phyloP scores from a whole-genome alignment of 225 moss, liverwort and hornwort genomes.

The Rhytidiadelphus loreus region DNA sequence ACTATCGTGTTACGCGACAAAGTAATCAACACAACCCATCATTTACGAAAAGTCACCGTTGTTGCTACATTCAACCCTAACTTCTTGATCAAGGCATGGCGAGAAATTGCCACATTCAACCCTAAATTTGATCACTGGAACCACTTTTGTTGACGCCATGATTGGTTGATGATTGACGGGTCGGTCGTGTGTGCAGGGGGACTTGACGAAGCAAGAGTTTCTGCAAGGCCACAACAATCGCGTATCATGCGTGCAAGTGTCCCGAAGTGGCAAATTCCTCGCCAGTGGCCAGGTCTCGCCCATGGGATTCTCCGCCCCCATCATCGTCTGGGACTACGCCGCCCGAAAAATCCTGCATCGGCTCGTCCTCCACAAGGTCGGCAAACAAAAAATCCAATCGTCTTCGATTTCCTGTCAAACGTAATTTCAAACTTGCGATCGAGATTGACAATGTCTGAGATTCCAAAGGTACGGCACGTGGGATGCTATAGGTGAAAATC shows the following conservation, averaged over 20 bases:
- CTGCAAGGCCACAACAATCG: slow-evolving; percentile 79
- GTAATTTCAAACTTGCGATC: not conserved
- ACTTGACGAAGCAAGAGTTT: slow-evolving; percentile 86
- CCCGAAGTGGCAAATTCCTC: slow-evolving; percentile 66
- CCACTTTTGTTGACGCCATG: not conserved
- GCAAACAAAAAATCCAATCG: not conserved
- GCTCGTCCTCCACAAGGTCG: slow-evolving; percentile 81
- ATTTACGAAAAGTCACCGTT: not conserved
- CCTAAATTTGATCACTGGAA: not conserved
- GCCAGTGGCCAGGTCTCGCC: slow-evolving; percentile 95
- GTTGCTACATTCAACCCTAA: not conserved
- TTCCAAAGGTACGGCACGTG: not conserved
- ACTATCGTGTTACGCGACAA: slow-evolving; percentile 77
- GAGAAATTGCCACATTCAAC: not conserved
- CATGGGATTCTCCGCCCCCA: slow-evolving; percentile 87
- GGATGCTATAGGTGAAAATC: slow-evolving; percentile 65
- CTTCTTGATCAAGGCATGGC: not conserved
- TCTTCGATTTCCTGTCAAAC: not conserved
- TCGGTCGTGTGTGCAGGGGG: slow-evolving; percentile 21
- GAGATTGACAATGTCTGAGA: not conserved
- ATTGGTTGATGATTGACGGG: not conserved
- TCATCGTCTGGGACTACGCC: slow-evolving; percentile 87
- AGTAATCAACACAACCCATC: slow-evolving; percentile 8
- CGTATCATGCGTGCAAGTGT: slow-evolving; percentile 66
- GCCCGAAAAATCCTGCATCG: slow-evolving; percentile 70